Conservation (phyloP, 1,284 basidiomycete species). For the Earliella scabrosa region DNA sequence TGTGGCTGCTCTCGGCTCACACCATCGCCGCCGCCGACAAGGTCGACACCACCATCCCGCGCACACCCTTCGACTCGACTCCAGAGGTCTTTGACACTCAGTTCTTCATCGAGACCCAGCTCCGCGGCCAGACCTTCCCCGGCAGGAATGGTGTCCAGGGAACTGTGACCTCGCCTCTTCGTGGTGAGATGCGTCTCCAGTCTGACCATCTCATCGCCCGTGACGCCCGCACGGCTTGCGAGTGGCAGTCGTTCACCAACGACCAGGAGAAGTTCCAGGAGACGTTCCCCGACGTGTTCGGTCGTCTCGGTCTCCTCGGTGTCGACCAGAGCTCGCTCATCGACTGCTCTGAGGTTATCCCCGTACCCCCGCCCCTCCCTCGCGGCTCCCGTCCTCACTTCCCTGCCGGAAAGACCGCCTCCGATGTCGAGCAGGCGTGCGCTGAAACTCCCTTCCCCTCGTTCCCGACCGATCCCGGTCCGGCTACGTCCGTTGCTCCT, state of each 20-base stretch:
- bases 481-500: not conserved
- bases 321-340: not conserved
- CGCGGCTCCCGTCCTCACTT: not conserved
- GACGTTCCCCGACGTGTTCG: not conserved
- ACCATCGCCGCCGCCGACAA: conserved; percentile 1
- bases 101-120: conserved; percentile 8
- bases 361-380: not conserved
- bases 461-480: conserved; percentile 1
- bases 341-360: not conserved
- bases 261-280: not conserved
- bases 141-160: not conserved
- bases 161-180: conserved; percentile 1
- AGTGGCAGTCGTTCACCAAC: not conserved
- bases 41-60: conserved; percentile 1
- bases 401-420: not conserved
- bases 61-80: conserved; percentile 5
- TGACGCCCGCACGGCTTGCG: not conserved
- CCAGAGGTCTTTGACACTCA: conserved; percentile 4
- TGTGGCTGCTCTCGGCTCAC: conserved; percentile 5
- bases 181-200: conserved; percentile 12
- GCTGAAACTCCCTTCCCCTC: conserved; percentile 3
- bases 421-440: not conserved
- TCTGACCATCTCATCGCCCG: conserved; percentile 4
- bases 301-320: not conserved
- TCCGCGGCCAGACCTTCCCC: not conserved